Percentiles rank a stretch among this genome's conserved stretches.
phyloP scores from a whole-genome alignment of 2,329 filamentous ascomycete species.

The Cercospora zeina region DNA sequence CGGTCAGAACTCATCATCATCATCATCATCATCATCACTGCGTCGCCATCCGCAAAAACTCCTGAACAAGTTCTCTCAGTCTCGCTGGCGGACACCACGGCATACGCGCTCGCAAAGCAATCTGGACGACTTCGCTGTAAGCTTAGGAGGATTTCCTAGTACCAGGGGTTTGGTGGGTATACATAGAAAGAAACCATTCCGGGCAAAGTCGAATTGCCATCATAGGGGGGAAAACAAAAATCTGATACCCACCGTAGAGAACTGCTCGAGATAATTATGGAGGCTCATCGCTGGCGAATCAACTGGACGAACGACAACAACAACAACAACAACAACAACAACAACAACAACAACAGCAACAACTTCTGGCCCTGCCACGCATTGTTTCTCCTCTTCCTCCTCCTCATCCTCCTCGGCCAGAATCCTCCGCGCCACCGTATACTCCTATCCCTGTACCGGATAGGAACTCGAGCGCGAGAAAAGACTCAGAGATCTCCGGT shows the following conservation, averaged over 20 bases:
- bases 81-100: slow-evolving; percentile 16
- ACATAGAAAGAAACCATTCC: too few relatives aligned
- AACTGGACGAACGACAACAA: slow-evolving; percentile 1
- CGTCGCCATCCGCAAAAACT: slow-evolving; percentile 13
- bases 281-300: neutral
- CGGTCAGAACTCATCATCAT: too few relatives aligned
- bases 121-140: neutral
- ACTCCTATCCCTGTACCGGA: slow-evolving; percentile 25
- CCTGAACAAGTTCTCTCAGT: slow-evolving; percentile 15
- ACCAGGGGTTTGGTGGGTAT: slow-evolving; percentile 3
- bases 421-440: slow-evolving; percentile 17
- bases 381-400: too few relatives aligned
- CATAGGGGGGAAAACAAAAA: too few relatives aligned
- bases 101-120: slow-evolving; percentile 13
- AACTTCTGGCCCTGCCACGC: too few relatives aligned
- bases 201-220: too few relatives aligned
- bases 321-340: too few relatives aligned
- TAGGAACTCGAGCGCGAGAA: slow-evolving; percentile 21
- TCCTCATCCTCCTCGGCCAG: neutral
- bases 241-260: slow-evolving; percentile 3
- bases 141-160: neutral
- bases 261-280: neutral
- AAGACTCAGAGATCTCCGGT: neutral
- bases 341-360: too few relatives aligned
- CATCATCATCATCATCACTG: too few relatives aligned